Base-by-base conservation (phyloP, 768 basidiomycete species). In the Vararia minispora region DNA sequence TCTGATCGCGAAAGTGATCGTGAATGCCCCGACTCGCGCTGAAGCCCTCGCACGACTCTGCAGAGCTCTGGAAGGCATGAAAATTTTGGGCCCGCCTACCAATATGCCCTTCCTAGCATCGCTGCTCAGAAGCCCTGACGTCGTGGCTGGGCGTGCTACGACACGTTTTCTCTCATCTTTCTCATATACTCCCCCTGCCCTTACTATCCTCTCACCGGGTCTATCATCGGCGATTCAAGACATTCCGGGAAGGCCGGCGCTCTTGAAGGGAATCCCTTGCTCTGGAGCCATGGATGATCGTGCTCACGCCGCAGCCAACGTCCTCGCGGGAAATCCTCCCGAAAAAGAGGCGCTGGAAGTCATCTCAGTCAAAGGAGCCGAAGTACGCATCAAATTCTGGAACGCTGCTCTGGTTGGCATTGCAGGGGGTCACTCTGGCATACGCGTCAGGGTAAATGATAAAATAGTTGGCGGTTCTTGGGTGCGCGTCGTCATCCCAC, bases 251-350 rank as follows among this genome's bases (percentile, higher is more conserved):
- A 65, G 78, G 1, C 50, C 48, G 0, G 61, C 70, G 0, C 70
- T 74, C 1, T 56, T 69, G 23, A n/a, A 17, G 22, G 80, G 79
- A 2, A 66, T 81, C 3, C 81, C 81, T 0, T 63, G 58, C 11
- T 70, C 72, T 42, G 80, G 80, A 0, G 73, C 78, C 0, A 75
- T 79, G 72, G 81, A 84, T 48, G 41, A 61, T 8, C 50, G 71
- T 8, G 72, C 79, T 0, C 73, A 76, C 52, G 54, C 64, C 18
- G 58, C 63, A 1, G 79, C 71, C 7, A 81, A 82, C 47, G 44
- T 72, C 25, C 58, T 84, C 11, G 74, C 68, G 4, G 71, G 72
- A 4, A 84, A 82, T 50, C 40, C 54, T 0, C 46, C 52, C 2
- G 62, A 52, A 7, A 69, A 55, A 0, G 80, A 81, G 51, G 72